Evolutionary conservation across 306 rosid species (phyloP), one percentile per base, ranked within the genome.

Genomic region (Lupinus albus): DNA sequence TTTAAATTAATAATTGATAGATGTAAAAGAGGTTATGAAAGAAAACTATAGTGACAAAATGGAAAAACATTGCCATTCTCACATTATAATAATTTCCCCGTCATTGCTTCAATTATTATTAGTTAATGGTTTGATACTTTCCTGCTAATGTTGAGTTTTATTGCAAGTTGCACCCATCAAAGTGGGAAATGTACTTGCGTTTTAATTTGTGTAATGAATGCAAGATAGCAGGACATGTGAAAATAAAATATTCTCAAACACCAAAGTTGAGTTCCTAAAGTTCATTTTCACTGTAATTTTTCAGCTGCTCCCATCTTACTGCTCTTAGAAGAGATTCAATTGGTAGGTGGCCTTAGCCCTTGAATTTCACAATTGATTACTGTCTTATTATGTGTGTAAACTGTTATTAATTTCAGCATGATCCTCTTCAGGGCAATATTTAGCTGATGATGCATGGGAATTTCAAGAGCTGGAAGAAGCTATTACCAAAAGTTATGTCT

Each of bases 301-400:
- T 83, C 89, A 92, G 96, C 63, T 89, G 95, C 64, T 93, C 96
- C 57, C 98, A 92, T 86, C 80, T 92, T 71, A 93, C 91, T 62
- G 95, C 98, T 45, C 95, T 93, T 49, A 83, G 96, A 61, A 81
- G 98, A 83, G 98, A 92, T 68, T 86, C 96, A 60, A 92, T 89
- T 10, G 98, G 98, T 92, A 85, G 80, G 86, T 52, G 17, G 11
- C 14, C 11, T 36, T 72, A 39, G 25, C 68, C 64, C 11, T 61
- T 68, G 48, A 42, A 11, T 11, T 61, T 73, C 52, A 63, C 32
- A 70, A 48, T 6, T 81, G 21, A 51, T 38, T 16, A 35, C 62
- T 0, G 39, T 65, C 7, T 56, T 54, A 25, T 60, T 25, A 32
- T 41, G 30, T 20, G 70, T 47, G 10, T 2, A 64, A 71, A 21